Conservation (phyloP, 2,329 filamentous ascomycete genomes). For the Alternaria triticimaculans region DNA sequence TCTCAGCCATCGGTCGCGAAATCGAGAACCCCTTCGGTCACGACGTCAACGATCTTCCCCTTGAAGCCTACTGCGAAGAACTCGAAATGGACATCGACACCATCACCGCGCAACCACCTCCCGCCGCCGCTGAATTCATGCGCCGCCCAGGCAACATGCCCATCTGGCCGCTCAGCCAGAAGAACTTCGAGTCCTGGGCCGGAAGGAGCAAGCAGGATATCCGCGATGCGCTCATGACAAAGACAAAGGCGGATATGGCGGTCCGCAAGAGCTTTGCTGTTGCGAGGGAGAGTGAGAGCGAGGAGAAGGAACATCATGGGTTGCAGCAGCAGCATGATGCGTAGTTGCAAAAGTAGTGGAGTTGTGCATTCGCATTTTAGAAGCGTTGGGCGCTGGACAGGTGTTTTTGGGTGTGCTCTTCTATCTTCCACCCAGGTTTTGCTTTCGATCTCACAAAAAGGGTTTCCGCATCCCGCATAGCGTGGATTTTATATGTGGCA, state of each 20-base stretch:
- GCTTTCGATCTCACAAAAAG: not conserved
- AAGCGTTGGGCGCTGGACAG: not conserved
- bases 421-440: not conserved
- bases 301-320: conserved; percentile 29
- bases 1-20: conserved; percentile 77
- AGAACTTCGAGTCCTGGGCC: conserved; percentile 50
- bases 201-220: conserved; percentile 50
- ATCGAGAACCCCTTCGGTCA: conserved; percentile 86
- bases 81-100: conserved; percentile 77
- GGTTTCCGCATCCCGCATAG: not conserved
- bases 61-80: conserved; percentile 76
- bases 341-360: not conserved
- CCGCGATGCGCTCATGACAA: conserved; percentile 52
- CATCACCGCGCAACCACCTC: conserved; percentile 66
- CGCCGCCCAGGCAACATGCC: conserved; percentile 58
- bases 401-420: not conserved
- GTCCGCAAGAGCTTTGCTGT: conserved; percentile 40
- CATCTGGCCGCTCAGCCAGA: conserved; percentile 62
- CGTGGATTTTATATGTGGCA: not conserved
- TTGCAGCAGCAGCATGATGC: conserved; percentile 18
- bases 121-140: conserved; percentile 61
- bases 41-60: conserved; percentile 75
- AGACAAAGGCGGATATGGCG: conserved; percentile 48
- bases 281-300: conserved; percentile 23
- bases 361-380: not conserved